A percentile compares a stretch with the other conserved stretches of the same genome.
phyloP scores from a whole-genome alignment of 2,329 filamentous ascomycete species.

The Lachnellula subtilissima region DNA sequence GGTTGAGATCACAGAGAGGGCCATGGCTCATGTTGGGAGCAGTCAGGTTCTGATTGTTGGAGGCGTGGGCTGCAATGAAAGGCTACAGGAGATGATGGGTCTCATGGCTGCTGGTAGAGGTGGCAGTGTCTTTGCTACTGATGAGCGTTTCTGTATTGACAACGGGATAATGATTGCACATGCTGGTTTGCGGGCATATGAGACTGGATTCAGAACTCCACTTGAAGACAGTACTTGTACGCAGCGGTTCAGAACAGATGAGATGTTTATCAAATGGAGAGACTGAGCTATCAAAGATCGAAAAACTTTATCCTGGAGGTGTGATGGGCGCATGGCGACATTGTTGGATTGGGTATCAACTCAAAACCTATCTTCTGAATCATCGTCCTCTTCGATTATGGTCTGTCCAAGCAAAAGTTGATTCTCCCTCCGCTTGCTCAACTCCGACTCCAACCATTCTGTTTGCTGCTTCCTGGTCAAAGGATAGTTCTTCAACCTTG shows the following conservation, averaged over 20 bases:
- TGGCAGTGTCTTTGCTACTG: slow-evolving; percentile 88
- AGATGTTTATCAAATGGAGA: slow-evolving; percentile 76
- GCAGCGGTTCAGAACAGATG: slow-evolving; percentile 77
- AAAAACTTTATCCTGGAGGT: neutral
- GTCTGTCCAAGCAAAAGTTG: slow-evolving; percentile 57
- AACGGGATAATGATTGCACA: slow-evolving; percentile 99
- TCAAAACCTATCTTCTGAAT: slow-evolving; percentile 39
- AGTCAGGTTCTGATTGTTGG: slow-evolving; percentile 90
- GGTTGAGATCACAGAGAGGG: slow-evolving; percentile 95
- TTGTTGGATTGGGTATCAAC: neutral
- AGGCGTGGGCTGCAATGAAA: slow-evolving; percentile 91
- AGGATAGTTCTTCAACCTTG: slow-evolving; percentile 7
- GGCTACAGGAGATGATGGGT: slow-evolving; percentile 97
- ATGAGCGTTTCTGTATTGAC: slow-evolving; percentile 97
- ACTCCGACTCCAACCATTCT: slow-evolving; percentile 28
- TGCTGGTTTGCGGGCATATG: slow-evolving; percentile 80
- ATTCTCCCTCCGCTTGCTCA: slow-evolving; percentile 20
- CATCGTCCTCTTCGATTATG: slow-evolving; percentile 68
- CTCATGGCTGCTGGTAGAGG: slow-evolving; percentile 85
- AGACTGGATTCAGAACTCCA: slow-evolving; percentile 71
- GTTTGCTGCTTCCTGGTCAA: slow-evolving; percentile 21
- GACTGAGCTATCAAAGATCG: slow-evolving; percentile 36
- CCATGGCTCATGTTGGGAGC: slow-evolving; percentile 95
- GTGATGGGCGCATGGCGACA: too few species aligned
- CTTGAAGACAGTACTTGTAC: slow-evolving; percentile 81